A percentile compares a stretch with the other conserved stretches of the same genome.
Conservation (phyloP, 2,329 filamentous ascomycete genomes). For the Neurospora sp. region DNA sequence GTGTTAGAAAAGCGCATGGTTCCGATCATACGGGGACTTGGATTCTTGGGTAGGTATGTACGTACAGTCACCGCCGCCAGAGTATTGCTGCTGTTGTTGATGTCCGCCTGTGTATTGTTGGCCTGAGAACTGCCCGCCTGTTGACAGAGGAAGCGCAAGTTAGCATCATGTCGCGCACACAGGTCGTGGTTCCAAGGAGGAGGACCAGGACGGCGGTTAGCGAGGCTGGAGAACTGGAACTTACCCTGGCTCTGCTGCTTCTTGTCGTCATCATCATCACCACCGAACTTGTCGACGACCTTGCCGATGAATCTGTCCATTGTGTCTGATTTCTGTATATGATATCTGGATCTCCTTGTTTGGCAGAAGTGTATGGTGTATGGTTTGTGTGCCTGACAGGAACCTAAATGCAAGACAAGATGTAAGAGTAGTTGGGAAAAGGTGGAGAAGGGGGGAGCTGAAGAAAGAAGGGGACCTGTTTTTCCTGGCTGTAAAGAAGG, state of each 20-base stretch:
- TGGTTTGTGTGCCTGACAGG: background rate
- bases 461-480: background rate
- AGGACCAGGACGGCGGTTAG: background rate
- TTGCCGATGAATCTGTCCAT: constrained; percentile 11
- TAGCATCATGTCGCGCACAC: background rate
- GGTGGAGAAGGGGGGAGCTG: background rate
- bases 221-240: background rate
- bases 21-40: background rate
- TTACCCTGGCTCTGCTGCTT: constrained; percentile 5
- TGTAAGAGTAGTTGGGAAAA: background rate
- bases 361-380: background rate
- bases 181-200: background rate
- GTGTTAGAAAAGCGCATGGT: background rate
- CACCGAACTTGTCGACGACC: constrained; percentile 2
- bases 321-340: background rate
- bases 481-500: background rate
- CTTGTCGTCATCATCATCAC: constrained; percentile 3
- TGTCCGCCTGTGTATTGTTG: background rate
- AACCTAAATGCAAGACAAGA: background rate
- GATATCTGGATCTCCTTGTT: background rate
- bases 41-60: background rate
- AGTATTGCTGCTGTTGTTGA: constrained; percentile 1
- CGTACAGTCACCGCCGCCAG: constrained; percentile 13
- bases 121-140: background rate
- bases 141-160: background rate